Evolutionary conservation across 2,329 filamentous ascomycete species (phyloP).

Genomic region (Mariannaea sp.): DNA sequence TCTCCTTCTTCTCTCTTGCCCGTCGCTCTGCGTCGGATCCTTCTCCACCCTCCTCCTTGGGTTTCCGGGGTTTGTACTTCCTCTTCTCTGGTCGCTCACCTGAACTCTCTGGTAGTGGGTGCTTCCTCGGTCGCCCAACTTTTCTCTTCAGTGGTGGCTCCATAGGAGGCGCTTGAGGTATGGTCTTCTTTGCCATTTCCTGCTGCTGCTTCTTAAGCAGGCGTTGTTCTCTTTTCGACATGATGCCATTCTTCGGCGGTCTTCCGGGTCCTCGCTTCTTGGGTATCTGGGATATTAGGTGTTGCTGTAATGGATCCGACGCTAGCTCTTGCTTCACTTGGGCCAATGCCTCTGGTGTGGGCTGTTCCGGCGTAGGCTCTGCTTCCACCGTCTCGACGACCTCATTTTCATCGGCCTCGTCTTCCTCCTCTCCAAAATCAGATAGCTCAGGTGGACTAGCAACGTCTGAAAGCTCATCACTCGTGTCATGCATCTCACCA

Average conservation of each 20-base stretch:
- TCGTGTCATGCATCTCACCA: slow-evolving; percentile 61
- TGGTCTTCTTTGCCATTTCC: slow-evolving; percentile 55
- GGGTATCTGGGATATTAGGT: slow-evolving; percentile 52
- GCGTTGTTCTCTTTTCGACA: slow-evolving; percentile 77
- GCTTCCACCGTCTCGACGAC: slow-evolving; percentile 36
- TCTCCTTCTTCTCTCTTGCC: slow-evolving; percentile 63
- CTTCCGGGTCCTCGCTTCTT: slow-evolving; percentile 79
- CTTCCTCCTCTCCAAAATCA: slow-evolving; percentile 46
- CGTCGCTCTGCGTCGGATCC: slow-evolving; percentile 61
- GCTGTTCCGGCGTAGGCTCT: slow-evolving; percentile 33
- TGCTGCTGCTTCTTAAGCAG: slow-evolving; percentile 62
- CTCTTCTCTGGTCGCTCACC: slow-evolving; percentile 64
- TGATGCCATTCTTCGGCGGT: slow-evolving; percentile 80
- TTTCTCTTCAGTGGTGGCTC: slow-evolving; percentile 65
- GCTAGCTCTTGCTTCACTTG: slow-evolving; percentile 39
- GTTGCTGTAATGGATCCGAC: slow-evolving; percentile 44
- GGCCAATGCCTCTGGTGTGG: slow-evolving; percentile 30
- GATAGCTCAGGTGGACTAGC: slow-evolving; percentile 49
- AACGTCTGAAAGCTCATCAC: slow-evolving; percentile 56
- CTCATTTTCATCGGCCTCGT: slow-evolving; percentile 42
- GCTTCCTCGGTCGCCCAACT: slow-evolving; percentile 68
- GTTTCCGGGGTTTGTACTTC: slow-evolving; percentile 68
- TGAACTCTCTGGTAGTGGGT: slow-evolving; percentile 62
- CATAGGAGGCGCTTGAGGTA: slow-evolving; percentile 51
- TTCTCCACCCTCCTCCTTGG: slow-evolving; percentile 58